Conservation (phyloP, 116 monocot species). For the Cymodocea nodosa region DNA sequence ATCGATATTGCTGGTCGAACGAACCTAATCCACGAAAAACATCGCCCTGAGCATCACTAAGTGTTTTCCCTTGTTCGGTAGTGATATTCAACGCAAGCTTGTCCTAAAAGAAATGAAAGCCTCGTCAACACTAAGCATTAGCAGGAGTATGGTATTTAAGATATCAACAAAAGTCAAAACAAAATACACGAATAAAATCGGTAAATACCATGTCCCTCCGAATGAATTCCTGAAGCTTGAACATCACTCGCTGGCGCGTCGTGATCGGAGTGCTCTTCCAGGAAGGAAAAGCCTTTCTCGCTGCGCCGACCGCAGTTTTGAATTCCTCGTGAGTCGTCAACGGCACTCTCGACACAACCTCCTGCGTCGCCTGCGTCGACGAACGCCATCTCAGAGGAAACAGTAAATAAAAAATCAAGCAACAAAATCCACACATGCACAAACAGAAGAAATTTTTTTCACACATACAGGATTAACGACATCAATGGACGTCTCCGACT, state of each 20-base stretch:
- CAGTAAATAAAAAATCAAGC: neutral
- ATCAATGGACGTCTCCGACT: constrained; percentile 47
- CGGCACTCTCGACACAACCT: constrained; percentile 85
- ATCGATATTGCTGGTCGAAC: constrained; percentile 5
- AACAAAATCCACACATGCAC: neutral
- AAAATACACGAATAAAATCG: neutral
- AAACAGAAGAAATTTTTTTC: neutral
- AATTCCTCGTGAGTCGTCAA: constrained; percentile 79
- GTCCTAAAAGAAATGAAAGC: constrained; percentile 40
- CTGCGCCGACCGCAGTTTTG: constrained; percentile 71
- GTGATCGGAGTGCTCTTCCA: constrained; percentile 89
- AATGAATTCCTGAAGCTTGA: constrained; percentile 88
- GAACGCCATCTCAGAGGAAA: neutral
- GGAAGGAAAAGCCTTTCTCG: constrained; percentile 69
- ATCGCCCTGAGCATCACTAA: constrained; percentile 89
- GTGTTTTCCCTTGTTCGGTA: constrained; percentile 86
- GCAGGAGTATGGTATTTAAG: neutral
- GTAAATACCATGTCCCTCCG: constrained; percentile 62
- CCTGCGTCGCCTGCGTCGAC: constrained; percentile 66
- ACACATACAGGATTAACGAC: constrained; percentile 73
- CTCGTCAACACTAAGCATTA: neutral
- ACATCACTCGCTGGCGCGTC: constrained; percentile 81
- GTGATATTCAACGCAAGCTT: constrained; percentile 89
- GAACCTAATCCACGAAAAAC: constrained; percentile 92
- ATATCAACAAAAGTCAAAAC: neutral